Evolutionary conservation across 768 basidiomycete species (phyloP).

Genomic region (Auriculariales sp.): DNA sequence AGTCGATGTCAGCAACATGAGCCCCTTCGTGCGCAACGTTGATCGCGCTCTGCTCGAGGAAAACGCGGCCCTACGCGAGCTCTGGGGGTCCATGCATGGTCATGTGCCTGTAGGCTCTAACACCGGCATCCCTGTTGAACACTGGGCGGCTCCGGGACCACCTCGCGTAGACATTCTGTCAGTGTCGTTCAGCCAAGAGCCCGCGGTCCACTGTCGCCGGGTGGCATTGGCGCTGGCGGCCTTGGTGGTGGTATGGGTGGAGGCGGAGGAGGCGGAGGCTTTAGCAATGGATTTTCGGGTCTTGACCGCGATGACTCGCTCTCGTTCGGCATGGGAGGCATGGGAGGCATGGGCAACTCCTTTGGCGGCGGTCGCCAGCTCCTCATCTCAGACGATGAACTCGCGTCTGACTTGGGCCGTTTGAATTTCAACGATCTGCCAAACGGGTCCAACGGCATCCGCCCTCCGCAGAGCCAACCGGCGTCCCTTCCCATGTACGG

Average conservation of each 20-base stretch:
- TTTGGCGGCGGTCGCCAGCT: slow-evolving; percentile 31
- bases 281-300: too few species aligned
- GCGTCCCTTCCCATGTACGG: slow-evolving; percentile 63
- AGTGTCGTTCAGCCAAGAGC: slow-evolving; percentile 62
- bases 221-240: slow-evolving; percentile 26
- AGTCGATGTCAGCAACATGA: slow-evolving; percentile 60
- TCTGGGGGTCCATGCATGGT: slow-evolving; percentile 49
- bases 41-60: slow-evolving; percentile 66
- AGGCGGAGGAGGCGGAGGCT: too few species aligned
- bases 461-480: slow-evolving; percentile 52
- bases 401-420: slow-evolving; percentile 55
- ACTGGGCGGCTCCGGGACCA: slow-evolving; percentile 62
- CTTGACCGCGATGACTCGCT: slow-evolving; percentile 9
- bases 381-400: slow-evolving; percentile 65
- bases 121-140: neutral
- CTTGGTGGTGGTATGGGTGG: slow-evolving; percentile 21
- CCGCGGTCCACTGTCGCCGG: slow-evolving; percentile 57
- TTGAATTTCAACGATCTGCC: slow-evolving; percentile 31
- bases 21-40: slow-evolving; percentile 75
- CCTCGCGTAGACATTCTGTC: slow-evolving; percentile 71
- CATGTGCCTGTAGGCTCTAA: neutral
- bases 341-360: neutral
- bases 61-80: slow-evolving; percentile 51
- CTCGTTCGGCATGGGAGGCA: too few species aligned
- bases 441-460: slow-evolving; percentile 28